Base-by-base conservation (phyloP, 352 stramenopile species). In the Blastocystis sp. region DNA sequence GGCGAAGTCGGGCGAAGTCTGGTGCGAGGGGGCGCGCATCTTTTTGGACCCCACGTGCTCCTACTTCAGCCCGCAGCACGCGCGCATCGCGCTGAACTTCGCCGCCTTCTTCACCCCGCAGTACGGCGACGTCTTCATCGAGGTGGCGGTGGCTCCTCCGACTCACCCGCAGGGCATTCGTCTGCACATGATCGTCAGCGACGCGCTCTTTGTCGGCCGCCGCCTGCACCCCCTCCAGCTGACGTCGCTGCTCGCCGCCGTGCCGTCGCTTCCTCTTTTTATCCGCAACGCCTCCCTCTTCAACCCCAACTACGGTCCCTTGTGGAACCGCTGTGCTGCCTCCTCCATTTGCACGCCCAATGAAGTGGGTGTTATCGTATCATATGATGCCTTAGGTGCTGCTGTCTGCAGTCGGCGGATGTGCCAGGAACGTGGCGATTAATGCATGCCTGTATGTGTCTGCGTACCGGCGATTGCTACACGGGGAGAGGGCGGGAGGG, bases 101-200 rank as follows among this genome's bases (percentile, higher is more conserved):
- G 93, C 94, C 43, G 93, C 93, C 59, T 92, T 93, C 88, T 97
- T 97, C 89, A 97, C 94, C 9, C 94, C 94, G 54, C 94, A 96
- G 87, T 97, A 95, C 81, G 94, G 94, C 42, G 94, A 96, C 89
- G 93, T 91, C 65, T 95, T 96, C 89, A 91, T 96, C 40, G 93
- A 96, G 87, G 61, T 90, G 77, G 19, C n/a, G 24, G n/a, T 89
- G 21, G 3, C 6, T 11, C 48, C 7, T 19, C 2, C 3, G 14
- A 14, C 24, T 60, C 1, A 38, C 17, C 1, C 60, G 19, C 21
- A 84, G 74, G 74, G 74, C 11, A 66, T 84, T 70, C 74, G 74
- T 45, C 61, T 84, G 7, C 59, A 69, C n/a, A 84, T 84, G 74
- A 42, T 84, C 24, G 34, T 57, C 10, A 69, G 52, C 21, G 38